Conservation (phyloP, 129 eudicot species). For the Apium graveolens region DNA sequence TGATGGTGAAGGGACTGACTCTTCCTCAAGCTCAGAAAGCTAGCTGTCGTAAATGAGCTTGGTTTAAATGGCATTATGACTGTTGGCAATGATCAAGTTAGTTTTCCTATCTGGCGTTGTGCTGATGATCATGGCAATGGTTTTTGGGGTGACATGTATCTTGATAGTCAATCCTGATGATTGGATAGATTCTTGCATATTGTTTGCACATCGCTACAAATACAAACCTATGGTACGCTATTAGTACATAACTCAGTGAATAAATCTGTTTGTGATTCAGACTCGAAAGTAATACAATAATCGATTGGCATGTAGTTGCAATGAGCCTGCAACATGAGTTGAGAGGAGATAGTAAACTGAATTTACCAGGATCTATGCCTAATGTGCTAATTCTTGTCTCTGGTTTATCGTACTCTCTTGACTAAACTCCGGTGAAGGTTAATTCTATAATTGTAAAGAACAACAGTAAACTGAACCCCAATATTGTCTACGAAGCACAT, state of each 20-base stretch:
- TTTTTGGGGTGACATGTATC: constrained; percentile 29
- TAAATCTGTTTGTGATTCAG: too few relatives aligned
- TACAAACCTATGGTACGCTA: constrained; percentile 18
- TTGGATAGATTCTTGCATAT: constrained; percentile 21
- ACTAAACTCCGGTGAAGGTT: constrained; percentile 18
- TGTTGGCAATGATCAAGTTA: constrained; percentile 29
- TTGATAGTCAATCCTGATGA: constrained; percentile 25
- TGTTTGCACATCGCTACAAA: constrained; percentile 21
- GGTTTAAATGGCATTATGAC: constrained; percentile 22
- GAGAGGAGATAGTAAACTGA: constrained; percentile 13
- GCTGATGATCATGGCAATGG: constrained; percentile 29
- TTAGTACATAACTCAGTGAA: too few relatives aligned
- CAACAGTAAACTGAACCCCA: constrained; percentile 6
- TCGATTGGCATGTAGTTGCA: constrained; percentile 19
- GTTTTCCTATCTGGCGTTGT: constrained; percentile 38
- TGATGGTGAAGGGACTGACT: constrained; percentile 15
- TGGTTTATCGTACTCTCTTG: constrained; percentile 13
- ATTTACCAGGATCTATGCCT: constrained; percentile 24
- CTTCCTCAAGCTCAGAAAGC: constrained; percentile 22
- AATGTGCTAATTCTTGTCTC: constrained; percentile 25
- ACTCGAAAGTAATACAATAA: neutral
- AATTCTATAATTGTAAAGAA: neutral
- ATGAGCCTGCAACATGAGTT: constrained; percentile 40
- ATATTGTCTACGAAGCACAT: constrained; percentile 28
- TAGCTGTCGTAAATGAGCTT: constrained; percentile 27